Base-by-base conservation (phyloP, 495 filamentous ascomycete genomes). In the Penicillium nucicola region DNA sequence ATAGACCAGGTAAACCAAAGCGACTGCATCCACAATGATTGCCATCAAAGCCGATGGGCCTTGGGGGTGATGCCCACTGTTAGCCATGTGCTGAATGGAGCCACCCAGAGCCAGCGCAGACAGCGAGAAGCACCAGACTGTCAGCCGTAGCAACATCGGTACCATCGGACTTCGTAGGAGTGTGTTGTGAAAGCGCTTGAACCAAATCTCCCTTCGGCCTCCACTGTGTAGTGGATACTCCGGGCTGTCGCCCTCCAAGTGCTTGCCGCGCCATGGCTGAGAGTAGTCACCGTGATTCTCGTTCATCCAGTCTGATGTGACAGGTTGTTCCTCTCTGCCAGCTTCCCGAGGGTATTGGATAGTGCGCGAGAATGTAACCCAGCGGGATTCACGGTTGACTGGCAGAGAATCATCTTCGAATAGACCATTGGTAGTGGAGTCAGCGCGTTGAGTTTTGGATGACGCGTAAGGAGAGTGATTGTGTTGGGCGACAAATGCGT, bases 1-100 rank as follows among this genome's bases (percentile, higher is more conserved):
- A 66, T 96, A 97, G 42, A 89, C 61, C 30, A 93, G 80, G 66
- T 97, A 98, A 34, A 92, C 82, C 48, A 97, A 75, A 6, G 95
- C 95, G 3, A 97, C 77, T 11, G 84, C 84, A 68, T 97, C 92
- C 25, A 97, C 87, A 36, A 91, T 83, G 55, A 97, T 86, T 35
- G 93, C 93, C 74, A 98, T 91, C 41, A 87, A 80, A 10, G 89
- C 86, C 19, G 91, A 92, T 4, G 91, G 81, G 13, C 84, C 79
- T 57, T 84, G 81, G 1, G 71, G 67, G 41, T 74, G 74, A 10
- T 68, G 48, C 31, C 69, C 73, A 11, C 61, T 33, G 28, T 70
- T 66, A 20, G 82, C 78, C 32, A 84, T 67, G 55, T 85, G 74
- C 60, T 84, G 90, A 33, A 96, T 90, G 22, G 81, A 84, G 2